Evolutionary conservation across 1,139 yeast genomes (phyloP).

Genomic region (Yarrowia galli): DNA sequence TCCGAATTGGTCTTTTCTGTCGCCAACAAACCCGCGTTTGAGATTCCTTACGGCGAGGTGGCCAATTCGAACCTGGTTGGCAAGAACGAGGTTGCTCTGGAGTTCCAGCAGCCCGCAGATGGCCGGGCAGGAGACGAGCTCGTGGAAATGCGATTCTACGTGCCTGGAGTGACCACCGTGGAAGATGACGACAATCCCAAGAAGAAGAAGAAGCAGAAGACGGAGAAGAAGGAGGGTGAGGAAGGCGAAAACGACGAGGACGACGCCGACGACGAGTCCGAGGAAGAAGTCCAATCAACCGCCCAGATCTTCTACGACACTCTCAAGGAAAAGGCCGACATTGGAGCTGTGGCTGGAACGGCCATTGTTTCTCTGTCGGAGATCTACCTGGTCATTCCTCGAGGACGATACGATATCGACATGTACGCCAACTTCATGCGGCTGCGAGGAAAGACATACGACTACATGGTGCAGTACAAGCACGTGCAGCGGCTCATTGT

Average conservation of each 20-base stretch:
- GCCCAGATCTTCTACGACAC: conserved; percentile 90
- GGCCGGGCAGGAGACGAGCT: conserved; percentile 90
- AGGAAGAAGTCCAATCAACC: conserved; percentile 69
- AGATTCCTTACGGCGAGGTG: conserved; percentile 81
- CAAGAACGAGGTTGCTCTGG: conserved; percentile 91
- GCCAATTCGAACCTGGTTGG: conserved; percentile 92
- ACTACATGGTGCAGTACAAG: conserved; percentile 90
- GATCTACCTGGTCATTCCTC: conserved; percentile 89
- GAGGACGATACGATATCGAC: conserved; percentile 96
- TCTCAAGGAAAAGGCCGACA: conserved; percentile 92
- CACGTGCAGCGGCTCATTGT: conserved; percentile 91
- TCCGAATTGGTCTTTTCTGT: conserved; percentile 87
- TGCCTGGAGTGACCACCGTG: conserved; percentile 68
- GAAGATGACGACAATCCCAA: conserved; percentile 51
- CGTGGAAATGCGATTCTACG: conserved; percentile 90
- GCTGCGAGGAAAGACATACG: conserved; percentile 96
- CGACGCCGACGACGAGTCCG: conserved; percentile 54
- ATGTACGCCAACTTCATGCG: conserved; percentile 89
- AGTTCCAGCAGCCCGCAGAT: conserved; percentile 68
- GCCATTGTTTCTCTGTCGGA: conserved; percentile 96
- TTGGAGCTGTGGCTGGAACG: conserved; percentile 95
- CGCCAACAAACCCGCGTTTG: conserved; percentile 89
- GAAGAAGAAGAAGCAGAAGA: conserved; percentile 46
- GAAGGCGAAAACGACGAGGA: conserved; percentile 49
- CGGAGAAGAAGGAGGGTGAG: conserved; percentile 41